A percentile compares a stretch with the other conserved stretches of the same genome.
Conservation (phyloP, 305 asterid species). For the Solanum chacoense region DNA sequence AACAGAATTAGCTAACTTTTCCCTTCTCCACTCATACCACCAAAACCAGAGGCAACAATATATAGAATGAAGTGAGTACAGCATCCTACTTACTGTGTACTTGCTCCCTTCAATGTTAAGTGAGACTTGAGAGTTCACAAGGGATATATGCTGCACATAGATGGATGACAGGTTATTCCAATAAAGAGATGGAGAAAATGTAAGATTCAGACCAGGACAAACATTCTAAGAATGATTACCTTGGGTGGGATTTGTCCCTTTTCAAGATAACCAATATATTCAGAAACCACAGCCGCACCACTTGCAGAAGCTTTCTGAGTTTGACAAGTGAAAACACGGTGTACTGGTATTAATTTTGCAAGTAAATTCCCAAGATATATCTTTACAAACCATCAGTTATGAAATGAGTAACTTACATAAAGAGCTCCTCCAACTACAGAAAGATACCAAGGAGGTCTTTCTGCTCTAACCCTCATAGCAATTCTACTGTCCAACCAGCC, state of each 20-base stretch:
- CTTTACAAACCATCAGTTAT: not conserved
- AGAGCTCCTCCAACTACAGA: slow-evolving; percentile 99
- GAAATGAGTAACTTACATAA: slow-evolving; percentile 46
- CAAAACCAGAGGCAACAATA: not conserved
- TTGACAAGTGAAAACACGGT: slow-evolving; percentile 11
- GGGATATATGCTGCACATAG: slow-evolving; percentile 85
- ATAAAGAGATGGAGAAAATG: not conserved
- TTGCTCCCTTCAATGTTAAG: slow-evolving; percentile 98
- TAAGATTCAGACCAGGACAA: not conserved
- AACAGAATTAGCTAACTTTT: not conserved
- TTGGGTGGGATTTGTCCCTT: slow-evolving; percentile 98
- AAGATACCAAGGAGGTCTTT: slow-evolving; percentile 98
- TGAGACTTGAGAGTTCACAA: slow-evolving; percentile 89
- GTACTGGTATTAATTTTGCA: not conserved
- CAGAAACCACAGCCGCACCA: slow-evolving; percentile 94
- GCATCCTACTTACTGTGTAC: slow-evolving; percentile 61
- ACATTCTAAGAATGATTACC: slow-evolving; percentile 26
- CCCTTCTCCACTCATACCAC: not conserved
- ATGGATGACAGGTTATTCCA: slow-evolving; percentile 9
- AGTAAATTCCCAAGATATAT: not conserved
- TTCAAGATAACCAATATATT: slow-evolving; percentile 95
- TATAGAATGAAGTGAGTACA: not conserved
- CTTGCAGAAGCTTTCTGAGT: slow-evolving; percentile 96
- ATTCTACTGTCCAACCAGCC: slow-evolving; percentile 99
- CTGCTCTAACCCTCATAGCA: slow-evolving; percentile 99